Evolutionary conservation across 371 early-diverging fungal genomes (phyloP).

Genomic region (Mortierella sp.): DNA sequence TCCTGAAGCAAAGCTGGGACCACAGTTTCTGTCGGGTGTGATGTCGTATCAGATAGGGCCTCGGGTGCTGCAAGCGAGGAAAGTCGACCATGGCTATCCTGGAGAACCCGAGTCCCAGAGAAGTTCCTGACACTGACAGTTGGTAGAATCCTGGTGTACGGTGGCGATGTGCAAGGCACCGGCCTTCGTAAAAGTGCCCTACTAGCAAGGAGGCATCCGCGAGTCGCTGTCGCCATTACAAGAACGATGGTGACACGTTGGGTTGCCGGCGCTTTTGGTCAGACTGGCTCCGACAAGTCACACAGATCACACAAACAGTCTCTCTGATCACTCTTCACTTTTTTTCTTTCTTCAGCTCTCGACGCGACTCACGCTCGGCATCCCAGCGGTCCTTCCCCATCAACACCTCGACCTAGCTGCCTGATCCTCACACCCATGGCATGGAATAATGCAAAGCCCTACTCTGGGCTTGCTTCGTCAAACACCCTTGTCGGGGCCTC

Average conservation of each 20-base stretch:
- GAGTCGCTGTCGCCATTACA: not conserved
- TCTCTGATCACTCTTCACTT: too few relatives aligned
- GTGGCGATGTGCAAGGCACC: not conserved
- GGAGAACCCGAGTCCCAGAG: slow-evolving; percentile 8
- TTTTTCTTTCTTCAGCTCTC: not conserved
- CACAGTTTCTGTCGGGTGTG: not conserved
- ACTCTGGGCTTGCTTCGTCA: not conserved
- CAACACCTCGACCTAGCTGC: not conserved
- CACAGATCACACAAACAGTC: too few relatives aligned
- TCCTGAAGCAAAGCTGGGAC: slow-evolving; percentile 21
- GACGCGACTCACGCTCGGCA: not conserved
- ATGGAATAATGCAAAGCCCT: slow-evolving; percentile 13
- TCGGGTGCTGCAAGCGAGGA: not conserved
- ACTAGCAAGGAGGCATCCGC: not conserved
- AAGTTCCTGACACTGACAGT: slow-evolving; percentile 1
- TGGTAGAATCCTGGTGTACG: not conserved
- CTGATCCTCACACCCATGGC: slow-evolving; percentile 13
- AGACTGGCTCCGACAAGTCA: too few relatives aligned
- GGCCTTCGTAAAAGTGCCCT: not conserved
- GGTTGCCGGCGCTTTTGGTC: too few relatives aligned
- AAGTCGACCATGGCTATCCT: not conserved
- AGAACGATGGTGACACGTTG: too few relatives aligned
- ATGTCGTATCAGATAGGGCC: not conserved
- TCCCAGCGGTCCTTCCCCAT: not conserved
- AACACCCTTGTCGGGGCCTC: not conserved